Evolutionary conservation across 2,329 filamentous ascomycete species (phyloP).

Genomic region (Ophiostoma tasmaniense): DNA sequence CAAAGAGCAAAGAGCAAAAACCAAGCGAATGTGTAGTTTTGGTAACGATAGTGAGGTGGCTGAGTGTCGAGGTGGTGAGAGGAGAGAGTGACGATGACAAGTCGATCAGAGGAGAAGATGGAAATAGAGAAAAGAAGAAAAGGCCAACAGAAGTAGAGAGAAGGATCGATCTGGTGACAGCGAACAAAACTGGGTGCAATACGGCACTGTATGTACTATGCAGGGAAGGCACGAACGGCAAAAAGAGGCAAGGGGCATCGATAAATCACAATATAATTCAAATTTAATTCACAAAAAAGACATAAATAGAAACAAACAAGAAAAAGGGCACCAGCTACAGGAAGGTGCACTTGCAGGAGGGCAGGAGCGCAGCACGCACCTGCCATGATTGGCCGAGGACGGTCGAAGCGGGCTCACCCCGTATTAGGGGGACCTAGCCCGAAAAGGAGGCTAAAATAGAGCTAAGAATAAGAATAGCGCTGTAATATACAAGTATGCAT

Average conservation of each 20-base stretch:
- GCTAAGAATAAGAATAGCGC: background rate
- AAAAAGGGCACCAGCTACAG: constrained; percentile 13
- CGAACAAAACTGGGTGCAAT: background rate
- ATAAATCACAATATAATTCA: constrained; percentile 3
- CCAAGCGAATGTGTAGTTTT: constrained; percentile 15
- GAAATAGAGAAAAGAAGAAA: background rate
- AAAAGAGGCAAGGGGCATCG: background rate
- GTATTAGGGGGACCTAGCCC: background rate
- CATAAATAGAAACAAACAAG: constrained; percentile 9
- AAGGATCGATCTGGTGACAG: background rate
- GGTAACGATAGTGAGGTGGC: constrained; percentile 4
- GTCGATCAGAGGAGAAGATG: background rate
- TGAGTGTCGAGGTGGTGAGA: background rate
- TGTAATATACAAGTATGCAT: background rate
- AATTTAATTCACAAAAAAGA: constrained; percentile 2
- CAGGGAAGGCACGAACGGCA: background rate
- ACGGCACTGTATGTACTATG: background rate
- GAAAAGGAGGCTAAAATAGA: background rate
- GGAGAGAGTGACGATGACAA: background rate
- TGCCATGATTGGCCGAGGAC: background rate
- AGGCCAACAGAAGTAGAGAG: background rate
- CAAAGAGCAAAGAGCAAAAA: background rate
- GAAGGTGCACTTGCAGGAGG: background rate
- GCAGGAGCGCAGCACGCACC: background rate
- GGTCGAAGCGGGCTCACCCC: background rate